Evolutionary conservation across 2,329 filamentous ascomycete genomes (phyloP).

Genomic region (Coniochaeta sp.): DNA sequence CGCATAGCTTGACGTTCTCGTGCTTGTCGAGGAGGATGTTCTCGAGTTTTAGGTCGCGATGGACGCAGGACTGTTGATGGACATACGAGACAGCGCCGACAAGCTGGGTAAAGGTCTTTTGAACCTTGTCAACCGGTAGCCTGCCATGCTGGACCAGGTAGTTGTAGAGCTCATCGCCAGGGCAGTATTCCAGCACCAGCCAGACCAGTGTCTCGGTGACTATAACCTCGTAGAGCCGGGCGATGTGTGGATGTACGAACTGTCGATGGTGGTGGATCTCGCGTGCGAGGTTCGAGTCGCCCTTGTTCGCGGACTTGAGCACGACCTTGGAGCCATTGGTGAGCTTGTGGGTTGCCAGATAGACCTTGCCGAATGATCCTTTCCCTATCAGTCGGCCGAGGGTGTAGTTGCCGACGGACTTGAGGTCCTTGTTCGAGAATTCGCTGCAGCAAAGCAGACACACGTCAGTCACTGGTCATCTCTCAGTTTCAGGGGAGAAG

Average conservation of each 20-base stretch:
- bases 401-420: conserved; percentile 89
- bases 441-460: conserved; percentile 56
- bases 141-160: conserved; percentile 84
- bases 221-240: conserved; percentile 93
- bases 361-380: conserved; percentile 97
- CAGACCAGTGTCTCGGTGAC: conserved; percentile 93
- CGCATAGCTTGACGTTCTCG: conserved; percentile 94
- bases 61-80: conserved; percentile 89
- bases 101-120: conserved; percentile 92
- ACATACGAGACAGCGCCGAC: conserved; percentile 94
- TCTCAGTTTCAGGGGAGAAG: background rate
- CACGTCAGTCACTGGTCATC: conserved; percentile 6
- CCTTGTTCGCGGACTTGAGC: conserved; percentile 94
- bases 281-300: conserved; percentile 89
- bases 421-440: conserved; percentile 86
- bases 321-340: conserved; percentile 99
- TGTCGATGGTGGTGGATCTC: conserved; percentile 99
- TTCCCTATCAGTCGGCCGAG: conserved; percentile 91
- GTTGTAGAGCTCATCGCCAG: conserved; percentile 94
- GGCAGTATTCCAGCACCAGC: conserved; percentile 95
- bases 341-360: conserved; percentile 91
- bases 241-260: conserved; percentile 95
- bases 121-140: conserved; percentile 77
- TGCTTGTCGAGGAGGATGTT: conserved; percentile 95
- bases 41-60: conserved; percentile 93